phyloP scores from a whole-genome alignment of 495 filamentous ascomycete species.

The Cairneyella variabilis region DNA sequence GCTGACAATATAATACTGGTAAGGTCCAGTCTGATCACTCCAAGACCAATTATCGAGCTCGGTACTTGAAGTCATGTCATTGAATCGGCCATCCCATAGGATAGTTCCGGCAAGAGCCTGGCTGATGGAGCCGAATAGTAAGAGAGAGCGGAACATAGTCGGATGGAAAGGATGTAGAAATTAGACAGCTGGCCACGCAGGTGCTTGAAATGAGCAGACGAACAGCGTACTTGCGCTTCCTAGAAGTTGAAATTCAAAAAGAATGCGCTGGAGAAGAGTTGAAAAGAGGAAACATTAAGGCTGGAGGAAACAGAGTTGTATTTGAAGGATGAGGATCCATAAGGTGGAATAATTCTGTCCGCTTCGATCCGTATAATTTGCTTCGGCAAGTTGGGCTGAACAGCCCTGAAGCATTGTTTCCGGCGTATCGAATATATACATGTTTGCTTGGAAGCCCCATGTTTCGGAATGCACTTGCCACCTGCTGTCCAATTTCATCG shows the following conservation, averaged over 20 bases:
- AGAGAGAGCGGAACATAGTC: conserved; percentile 4
- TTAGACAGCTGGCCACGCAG: background rate
- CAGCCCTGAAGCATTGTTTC: too few species aligned
- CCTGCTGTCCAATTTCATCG: too few species aligned
- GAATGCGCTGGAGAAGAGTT: background rate
- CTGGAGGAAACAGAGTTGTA: too few species aligned
- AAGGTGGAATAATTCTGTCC: too few species aligned
- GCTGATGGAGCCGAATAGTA: background rate
- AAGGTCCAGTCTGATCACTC: conserved; percentile 61
- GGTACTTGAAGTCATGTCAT: conserved; percentile 43
- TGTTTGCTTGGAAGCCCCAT: too few species aligned
- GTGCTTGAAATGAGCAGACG: background rate
- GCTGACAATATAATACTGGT: conserved; percentile 67
- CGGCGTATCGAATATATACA: too few species aligned
- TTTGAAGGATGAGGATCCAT: too few species aligned
- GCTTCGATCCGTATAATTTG: too few species aligned
- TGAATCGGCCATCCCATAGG: conserved; percentile 61
- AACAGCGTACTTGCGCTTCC: conserved; percentile 5
- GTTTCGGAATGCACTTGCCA: too few species aligned
- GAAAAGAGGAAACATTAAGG: too few species aligned
- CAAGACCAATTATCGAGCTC: conserved; percentile 61
- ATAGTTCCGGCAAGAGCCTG: conserved; percentile 27
- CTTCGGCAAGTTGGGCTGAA: too few species aligned
- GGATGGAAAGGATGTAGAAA: background rate
- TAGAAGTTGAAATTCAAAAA: background rate